These are phyloP conservation scores for Phylloporus sp. DNA, from an alignment of 768 basidiomycete species.

Conservation along the genomic window DNA sequence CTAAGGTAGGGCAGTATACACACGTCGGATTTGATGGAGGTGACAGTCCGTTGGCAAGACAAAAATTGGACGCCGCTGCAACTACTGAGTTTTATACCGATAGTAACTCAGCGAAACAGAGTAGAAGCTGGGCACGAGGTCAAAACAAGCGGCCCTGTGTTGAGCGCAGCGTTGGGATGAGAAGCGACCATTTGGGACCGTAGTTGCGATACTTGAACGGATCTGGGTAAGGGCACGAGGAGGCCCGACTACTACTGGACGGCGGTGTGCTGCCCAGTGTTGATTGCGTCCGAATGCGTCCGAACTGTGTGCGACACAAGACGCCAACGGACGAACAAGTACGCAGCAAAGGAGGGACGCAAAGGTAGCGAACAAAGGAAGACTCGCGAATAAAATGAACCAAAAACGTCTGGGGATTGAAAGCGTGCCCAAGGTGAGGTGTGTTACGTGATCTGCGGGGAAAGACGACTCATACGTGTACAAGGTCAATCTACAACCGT, in stretches of 20 bases:
- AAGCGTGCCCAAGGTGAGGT: constrained; percentile 13
- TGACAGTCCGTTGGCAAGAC: constrained; percentile 36
- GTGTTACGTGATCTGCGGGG: constrained; percentile 31
- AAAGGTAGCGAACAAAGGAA: constrained; percentile 20
- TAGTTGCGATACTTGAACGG: constrained; percentile 14
- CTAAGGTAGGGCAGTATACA: constrained; percentile 11
- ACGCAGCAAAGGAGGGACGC: constrained; percentile 5
- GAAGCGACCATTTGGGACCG: constrained; percentile 14
- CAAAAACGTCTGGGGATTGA: constrained; percentile 15
- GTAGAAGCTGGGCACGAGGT: constrained; percentile 37
- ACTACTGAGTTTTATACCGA: constrained; percentile 37
- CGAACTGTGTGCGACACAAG: constrained; percentile 15
- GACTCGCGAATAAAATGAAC: constrained; percentile 11
- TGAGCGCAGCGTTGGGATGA: constrained; percentile 24
- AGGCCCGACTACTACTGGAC: constrained; percentile 3
- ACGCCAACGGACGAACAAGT: constrained; percentile 8
- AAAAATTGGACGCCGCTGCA: constrained; percentile 37
- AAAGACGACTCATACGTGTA: constrained; percentile 19
- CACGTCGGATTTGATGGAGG: constrained; percentile 22
- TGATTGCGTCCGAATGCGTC: constrained; percentile 26
- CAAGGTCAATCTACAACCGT: no score
- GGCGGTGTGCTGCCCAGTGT: constrained; percentile 8
- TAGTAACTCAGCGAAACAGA: constrained; percentile 39
- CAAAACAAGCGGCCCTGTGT: constrained; percentile 32
- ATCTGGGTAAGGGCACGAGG: constrained; percentile 4